Evolutionary conservation across 495 filamentous ascomycete species (phyloP), one percentile per base, ranked within the genome.

Genomic region (Penicillium angulare): DNA sequence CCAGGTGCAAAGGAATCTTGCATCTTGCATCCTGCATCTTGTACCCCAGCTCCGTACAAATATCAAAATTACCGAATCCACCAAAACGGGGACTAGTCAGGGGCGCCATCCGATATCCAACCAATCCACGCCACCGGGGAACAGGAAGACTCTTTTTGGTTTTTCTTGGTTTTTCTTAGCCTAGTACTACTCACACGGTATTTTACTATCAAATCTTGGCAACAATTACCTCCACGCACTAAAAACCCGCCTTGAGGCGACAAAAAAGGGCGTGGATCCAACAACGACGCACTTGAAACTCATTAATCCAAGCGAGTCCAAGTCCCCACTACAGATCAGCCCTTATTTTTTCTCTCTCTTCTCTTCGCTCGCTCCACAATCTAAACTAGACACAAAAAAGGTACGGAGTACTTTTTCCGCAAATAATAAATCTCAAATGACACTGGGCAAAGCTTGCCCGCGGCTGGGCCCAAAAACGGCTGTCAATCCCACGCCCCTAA

Each of bases 401-500:
- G 17, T 33, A 38, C 47, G 32, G n/a, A n/a, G n/a, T n/a, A n/a
- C n/a, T n/a, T n/a, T n/a, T n/a, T n/a, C n/a, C n/a, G n/a, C n/a
- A n/a, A n/a, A n/a, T n/a, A n/a, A n/a, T n/a, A n/a, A n/a, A n/a
- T n/a, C n/a, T n/a, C n/a, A n/a, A n/a, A n/a, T n/a, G n/a, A n/a
- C n/a, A n/a, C 34, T 38, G 29, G 40, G 50, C 31, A 56, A 62
- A 59, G 51, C 56, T 62, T 57, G 27, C 49, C 26, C 46, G 18
- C 29, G 18, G 18, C 40, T 40, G 43, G 52, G 49, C 27, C 32
- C 52, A 50, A 32, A 52, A 62, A 63, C 60, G 60, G 60, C 60
- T 63, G 60, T 63, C 60, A 63, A 47, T 42, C 49, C 50, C 55
- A 3, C 32, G 29, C 49, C 49, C 34, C 20, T 23, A 35, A n/a